phyloP scores from a whole-genome alignment of 148 eudicot genomes.

The Rhododendron ovatum region DNA sequence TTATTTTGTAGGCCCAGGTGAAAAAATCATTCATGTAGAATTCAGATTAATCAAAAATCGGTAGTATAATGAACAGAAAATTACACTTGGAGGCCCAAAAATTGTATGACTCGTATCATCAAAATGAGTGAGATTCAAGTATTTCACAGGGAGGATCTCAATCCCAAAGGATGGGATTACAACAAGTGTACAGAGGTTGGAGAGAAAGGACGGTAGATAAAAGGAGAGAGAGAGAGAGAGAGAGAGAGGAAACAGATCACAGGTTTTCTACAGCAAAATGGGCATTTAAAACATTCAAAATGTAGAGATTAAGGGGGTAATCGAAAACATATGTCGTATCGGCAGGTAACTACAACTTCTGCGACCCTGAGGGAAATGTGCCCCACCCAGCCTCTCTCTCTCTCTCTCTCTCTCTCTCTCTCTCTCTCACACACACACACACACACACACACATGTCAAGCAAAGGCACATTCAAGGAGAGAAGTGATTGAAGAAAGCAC shows the following conservation, averaged over 20 bases:
- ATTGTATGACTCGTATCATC: neutral
- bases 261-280: neutral
- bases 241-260: neutral
- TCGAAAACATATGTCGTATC: neutral
- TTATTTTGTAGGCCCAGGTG: neutral
- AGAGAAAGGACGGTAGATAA: too few species aligned
- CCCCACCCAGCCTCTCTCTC: neutral
- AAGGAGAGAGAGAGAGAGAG: neutral
- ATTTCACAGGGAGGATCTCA: neutral
- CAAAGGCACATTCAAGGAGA: neutral
- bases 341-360: neutral
- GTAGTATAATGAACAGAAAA: neutral
- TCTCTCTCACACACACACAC: neutral
- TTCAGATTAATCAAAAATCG: neutral
- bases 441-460: neutral
- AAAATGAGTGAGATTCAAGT: neutral
- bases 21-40: neutral
- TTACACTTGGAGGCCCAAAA: neutral
- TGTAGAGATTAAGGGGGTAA: neutral
- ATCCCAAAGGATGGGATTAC: neutral
- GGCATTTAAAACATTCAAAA: too few species aligned
- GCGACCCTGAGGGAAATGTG: too few species aligned
- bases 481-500: constrained; percentile 26
- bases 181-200: neutral
- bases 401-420: neutral